Base-by-base conservation (phyloP, 2,329 filamentous ascomycete species). In the Pseudohalonectria lignicola region DNA sequence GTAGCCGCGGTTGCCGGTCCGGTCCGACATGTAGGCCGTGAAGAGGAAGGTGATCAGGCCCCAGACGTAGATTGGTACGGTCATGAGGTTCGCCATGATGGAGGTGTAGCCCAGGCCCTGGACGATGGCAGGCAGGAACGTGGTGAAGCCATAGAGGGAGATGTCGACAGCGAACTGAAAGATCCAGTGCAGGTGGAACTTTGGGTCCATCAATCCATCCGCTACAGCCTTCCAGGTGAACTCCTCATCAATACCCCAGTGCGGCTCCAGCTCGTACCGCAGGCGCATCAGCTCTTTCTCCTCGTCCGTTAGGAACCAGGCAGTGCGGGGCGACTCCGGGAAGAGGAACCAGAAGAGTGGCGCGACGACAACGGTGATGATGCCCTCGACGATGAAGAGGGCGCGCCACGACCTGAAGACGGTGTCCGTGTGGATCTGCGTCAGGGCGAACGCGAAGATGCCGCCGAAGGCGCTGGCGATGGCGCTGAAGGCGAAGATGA, bases 381-480 rank as follows among this genome's bases (percentile, higher is more conserved):
- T 48, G 4, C 60, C 61, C 41, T 66, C 60, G 16, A 65, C 52
- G 30, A 59, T 54, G 41, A 63, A 63, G 4, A 63, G 49, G 52
- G 58, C 61, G 34, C 51, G 48, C 61, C 62, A 67, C 6, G 53
- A 54, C 4, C 45, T 43, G 31, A 64, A 49, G 55, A 56, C 12
- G 5, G 54, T 53, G 16, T 41, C 43, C 6, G 50, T 53, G 7
- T 55, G 49, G 23, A 55, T 55, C 29, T 55, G 53, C 8, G 61
- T 60, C 17, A 62, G 56, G 5, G 53, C 62, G 17, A 54, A 59
- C 4, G 60, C 61, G 9, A 66, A 56, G n/a, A 66, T 49, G n/a
- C 62, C 62, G 4, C 59, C 59, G 39, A 65, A 64, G 6, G 59
- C 56, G 20, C 55, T 58, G 25, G 62, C 56, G 11, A 64, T 45